phyloP scores from a whole-genome alignment of 768 basidiomycete species.

The Plicaturopsis crispa region DNA sequence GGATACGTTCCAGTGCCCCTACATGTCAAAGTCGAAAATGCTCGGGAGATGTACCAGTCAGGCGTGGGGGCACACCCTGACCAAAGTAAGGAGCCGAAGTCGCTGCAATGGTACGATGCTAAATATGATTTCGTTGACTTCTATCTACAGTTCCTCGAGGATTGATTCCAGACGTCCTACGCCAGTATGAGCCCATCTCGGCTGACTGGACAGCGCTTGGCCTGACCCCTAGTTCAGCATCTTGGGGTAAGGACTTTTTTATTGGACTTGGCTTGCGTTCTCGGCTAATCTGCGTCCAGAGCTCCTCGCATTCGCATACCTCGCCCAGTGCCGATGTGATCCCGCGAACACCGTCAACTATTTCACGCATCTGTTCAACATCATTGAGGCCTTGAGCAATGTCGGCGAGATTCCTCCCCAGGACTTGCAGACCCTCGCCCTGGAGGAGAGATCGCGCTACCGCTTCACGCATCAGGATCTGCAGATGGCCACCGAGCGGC shows the following conservation, averaged over 20 bases:
- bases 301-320: slow-evolving; percentile 69
- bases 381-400: slow-evolving; percentile 43
- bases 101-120: neutral
- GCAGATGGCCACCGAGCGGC: slow-evolving; percentile 31
- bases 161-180: slow-evolving; percentile 33
- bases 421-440: slow-evolving; percentile 49
- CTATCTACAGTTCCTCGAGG: slow-evolving; percentile 47
- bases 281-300: slow-evolving; percentile 31
- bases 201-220: slow-evolving; percentile 46
- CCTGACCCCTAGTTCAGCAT: slow-evolving; percentile 58
- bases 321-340: slow-evolving; percentile 78
- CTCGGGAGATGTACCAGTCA: slow-evolving; percentile 63
- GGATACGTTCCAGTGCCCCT: slow-evolving; percentile 30
- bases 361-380: slow-evolving; percentile 48
- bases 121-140: neutral
- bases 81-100: slow-evolving; percentile 45
- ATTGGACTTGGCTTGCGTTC: neutral
- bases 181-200: slow-evolving; percentile 30
- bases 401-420: slow-evolving; percentile 35
- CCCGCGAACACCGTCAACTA: slow-evolving; percentile 55
- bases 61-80: slow-evolving; percentile 72
- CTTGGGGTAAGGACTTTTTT: slow-evolving; percentile 39
- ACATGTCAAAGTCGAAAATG: slow-evolving; percentile 48
- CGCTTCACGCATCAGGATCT: slow-evolving; percentile 59
- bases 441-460: slow-evolving; percentile 53